Percentiles rank a stretch among this genome's conserved stretches.
Conservation (phyloP, 768 basidiomycete genomes). For the Lactarius trivialis region DNA sequence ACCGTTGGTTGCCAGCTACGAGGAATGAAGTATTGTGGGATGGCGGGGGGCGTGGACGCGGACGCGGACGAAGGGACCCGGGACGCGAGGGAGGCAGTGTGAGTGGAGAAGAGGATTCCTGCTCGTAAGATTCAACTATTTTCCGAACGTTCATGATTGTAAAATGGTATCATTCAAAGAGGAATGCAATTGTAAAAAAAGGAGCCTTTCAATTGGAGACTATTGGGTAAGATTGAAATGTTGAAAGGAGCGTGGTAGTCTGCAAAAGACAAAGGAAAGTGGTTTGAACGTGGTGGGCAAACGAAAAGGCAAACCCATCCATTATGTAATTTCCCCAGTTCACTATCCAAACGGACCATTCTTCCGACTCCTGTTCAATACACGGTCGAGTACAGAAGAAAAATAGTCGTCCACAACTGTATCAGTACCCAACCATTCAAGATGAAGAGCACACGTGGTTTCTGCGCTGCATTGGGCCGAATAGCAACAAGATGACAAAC, state of each 20-base stretch:
- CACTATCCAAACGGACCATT: too few species aligned
- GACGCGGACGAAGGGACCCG: not conserved
- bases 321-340: not conserved
- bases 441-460: too few species aligned
- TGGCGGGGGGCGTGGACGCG: not conserved
- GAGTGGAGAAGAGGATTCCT: not conserved
- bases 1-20: not conserved
- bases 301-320: not conserved
- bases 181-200: not conserved
- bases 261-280: not conserved
- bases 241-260: not conserved
- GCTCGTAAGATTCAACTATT: slow-evolving; percentile 14
- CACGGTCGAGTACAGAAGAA: too few species aligned
- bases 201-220: not conserved
- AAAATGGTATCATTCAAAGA: slow-evolving; percentile 5
- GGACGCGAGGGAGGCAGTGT: not conserved
- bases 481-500: too few species aligned
- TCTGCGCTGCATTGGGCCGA: too few species aligned
- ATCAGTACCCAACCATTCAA: too few species aligned
- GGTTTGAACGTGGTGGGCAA: not conserved
- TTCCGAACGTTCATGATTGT: slow-evolving; percentile 15
- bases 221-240: not conserved
- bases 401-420: too few species aligned
- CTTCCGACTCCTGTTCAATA: too few species aligned
- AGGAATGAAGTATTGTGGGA: not conserved